Percentiles rank a stretch among this genome's conserved stretches.
phyloP scores from a whole-genome alignment of 1,284 basidiomycete genomes.

The Cutaneotrichosporon spelunceum region DNA sequence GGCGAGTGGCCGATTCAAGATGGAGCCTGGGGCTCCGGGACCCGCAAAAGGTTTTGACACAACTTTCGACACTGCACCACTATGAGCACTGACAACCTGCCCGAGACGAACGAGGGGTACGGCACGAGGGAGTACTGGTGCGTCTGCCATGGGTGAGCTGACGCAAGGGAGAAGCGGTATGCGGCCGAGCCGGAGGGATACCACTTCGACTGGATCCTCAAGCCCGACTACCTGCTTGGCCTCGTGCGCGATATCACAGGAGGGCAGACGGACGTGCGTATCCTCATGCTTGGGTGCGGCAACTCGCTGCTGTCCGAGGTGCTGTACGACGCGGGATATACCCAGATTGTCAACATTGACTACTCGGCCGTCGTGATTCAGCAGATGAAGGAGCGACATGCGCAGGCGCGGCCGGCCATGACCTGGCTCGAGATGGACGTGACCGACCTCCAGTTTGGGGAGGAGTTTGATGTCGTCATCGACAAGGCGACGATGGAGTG shows the following conservation, averaged over 20 bases:
- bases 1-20: neutral
- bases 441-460: constrained; percentile 65
- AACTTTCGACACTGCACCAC: constrained; percentile 4
- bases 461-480: constrained; percentile 77
- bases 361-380: constrained; percentile 77
- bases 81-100: constrained; percentile 52
- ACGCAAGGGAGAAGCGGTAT: constrained; percentile 63
- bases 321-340: constrained; percentile 87
- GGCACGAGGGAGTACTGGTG: constrained; percentile 73
- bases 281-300: constrained; percentile 87
- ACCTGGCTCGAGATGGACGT: constrained; percentile 88
- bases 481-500: constrained; percentile 92
- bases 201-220: constrained; percentile 67
- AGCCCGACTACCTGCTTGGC: constrained; percentile 47
- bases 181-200: constrained; percentile 59
- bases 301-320: constrained; percentile 65
- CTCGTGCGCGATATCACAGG: constrained; percentile 39
- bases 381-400: constrained; percentile 69
- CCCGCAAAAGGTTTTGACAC: neutral
- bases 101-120: constrained; percentile 69
- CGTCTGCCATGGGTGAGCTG: constrained; percentile 19
- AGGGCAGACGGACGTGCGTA: constrained; percentile 58
- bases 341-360: constrained; percentile 80
- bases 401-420: constrained; percentile 63
- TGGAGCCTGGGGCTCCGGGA: neutral